Conservation (phyloP, 1,284 basidiomycete species). For the Hymenochaete sp. region DNA sequence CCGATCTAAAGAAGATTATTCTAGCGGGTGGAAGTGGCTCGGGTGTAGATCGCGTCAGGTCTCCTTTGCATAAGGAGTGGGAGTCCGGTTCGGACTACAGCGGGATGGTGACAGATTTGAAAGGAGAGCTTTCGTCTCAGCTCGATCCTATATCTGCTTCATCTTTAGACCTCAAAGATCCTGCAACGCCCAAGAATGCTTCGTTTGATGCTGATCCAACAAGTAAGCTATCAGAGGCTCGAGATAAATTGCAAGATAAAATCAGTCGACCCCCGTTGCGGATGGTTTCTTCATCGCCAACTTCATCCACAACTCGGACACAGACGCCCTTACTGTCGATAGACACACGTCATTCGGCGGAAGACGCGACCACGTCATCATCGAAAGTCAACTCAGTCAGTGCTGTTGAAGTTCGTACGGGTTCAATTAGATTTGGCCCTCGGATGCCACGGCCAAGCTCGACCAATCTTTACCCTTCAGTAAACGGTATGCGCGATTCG, state of each 20-base stretch:
- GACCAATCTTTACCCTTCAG: slow-evolving; percentile 28
- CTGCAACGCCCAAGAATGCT: slow-evolving; percentile 45
- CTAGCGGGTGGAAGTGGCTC: slow-evolving; percentile 26
- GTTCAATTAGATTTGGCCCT: slow-evolving; percentile 13
- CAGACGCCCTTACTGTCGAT: slow-evolving; percentile 28
- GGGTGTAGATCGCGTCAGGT: slow-evolving; percentile 32
- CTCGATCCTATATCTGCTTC: slow-evolving; percentile 47
- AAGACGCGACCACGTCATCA: slow-evolving; percentile 38
- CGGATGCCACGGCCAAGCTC: slow-evolving; percentile 19
- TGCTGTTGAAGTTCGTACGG: slow-evolving; percentile 7
- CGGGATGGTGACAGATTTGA: slow-evolving; percentile 61
- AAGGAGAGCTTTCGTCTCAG: slow-evolving; percentile 51
- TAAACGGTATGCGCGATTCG: slow-evolving; percentile 33
- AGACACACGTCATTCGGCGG: slow-evolving; percentile 20
- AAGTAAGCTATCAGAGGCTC: slow-evolving; percentile 11
- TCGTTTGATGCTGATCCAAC: slow-evolving; percentile 19
- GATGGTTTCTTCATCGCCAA: slow-evolving; percentile 25
- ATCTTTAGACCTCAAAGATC: slow-evolving; percentile 53
- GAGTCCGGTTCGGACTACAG: slow-evolving; percentile 36
- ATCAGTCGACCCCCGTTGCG: slow-evolving; percentile 11
- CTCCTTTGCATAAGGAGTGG: slow-evolving; percentile 25
- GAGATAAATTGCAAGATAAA: slow-evolving; percentile 13
- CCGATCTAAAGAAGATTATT: slow-evolving; percentile 46
- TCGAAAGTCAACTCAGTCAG: slow-evolving; percentile 32
- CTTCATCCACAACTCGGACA: slow-evolving; percentile 26